phyloP scores from a whole-genome alignment of 148 eudicot species.

The Chenopodium quinoa region DNA sequence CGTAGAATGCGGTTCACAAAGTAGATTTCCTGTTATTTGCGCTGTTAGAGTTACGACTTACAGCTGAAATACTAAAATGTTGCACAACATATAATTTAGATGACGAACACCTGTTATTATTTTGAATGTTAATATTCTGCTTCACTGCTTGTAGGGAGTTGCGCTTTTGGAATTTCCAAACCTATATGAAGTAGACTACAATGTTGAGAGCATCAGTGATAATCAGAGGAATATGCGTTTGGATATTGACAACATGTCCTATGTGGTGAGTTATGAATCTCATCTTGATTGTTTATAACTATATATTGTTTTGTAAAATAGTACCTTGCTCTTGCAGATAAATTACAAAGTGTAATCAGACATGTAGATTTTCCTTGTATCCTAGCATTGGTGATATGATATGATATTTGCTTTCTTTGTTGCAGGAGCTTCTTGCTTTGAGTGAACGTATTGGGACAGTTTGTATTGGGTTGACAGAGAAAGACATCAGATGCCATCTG shows the following conservation, averaged over 20 bases:
- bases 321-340: background rate
- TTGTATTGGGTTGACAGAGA: slow-evolving; percentile 70
- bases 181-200: slow-evolving; percentile 50
- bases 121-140: background rate
- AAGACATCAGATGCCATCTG: slow-evolving; percentile 51
- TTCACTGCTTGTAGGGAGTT: slow-evolving; percentile 51
- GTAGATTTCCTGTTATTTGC: background rate
- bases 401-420: slow-evolving; percentile 5
- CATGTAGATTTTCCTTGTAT: background rate
- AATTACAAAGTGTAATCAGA: too few relatives aligned
- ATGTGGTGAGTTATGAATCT: slow-evolving; percentile 57
- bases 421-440: slow-evolving; percentile 97
- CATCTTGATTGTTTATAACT: too few relatives aligned
- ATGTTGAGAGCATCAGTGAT: slow-evolving; percentile 49
- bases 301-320: background rate
- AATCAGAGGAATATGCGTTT: slow-evolving; percentile 87
- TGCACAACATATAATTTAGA: background rate
- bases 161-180: slow-evolving; percentile 69
- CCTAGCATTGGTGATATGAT: background rate
- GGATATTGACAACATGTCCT: slow-evolving; percentile 95
- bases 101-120: background rate
- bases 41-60: background rate
- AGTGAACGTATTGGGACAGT: slow-evolving; percentile 87
- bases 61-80: too few relatives aligned
- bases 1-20: too few relatives aligned